A percentile compares a stretch with the other conserved stretches of the same genome.
Conservation (phyloP, 2,329 filamentous ascomycete species). For the Dryadomyces quercus-mongolicae region DNA sequence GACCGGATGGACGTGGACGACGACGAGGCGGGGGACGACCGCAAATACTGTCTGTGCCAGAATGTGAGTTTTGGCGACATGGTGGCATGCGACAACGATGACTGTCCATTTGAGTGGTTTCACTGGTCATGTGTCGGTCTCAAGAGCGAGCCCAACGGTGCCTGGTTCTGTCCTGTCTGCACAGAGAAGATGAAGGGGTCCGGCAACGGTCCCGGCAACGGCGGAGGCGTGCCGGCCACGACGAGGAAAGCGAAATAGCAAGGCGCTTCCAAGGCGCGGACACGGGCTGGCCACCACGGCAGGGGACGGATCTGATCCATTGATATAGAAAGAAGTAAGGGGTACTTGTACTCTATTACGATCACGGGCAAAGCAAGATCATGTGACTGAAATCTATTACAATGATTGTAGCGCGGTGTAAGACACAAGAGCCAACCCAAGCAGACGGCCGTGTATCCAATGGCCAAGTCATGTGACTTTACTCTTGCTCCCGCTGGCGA, state of each 20-base stretch:
- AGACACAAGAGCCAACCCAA: neutral
- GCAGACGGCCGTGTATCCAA: neutral
- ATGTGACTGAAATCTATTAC: slow-evolving; percentile 1
- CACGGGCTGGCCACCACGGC: neutral
- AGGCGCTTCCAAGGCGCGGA: neutral
- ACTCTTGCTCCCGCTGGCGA: neutral
- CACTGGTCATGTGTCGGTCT: slow-evolving; percentile 67
- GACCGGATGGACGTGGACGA: slow-evolving; percentile 45
- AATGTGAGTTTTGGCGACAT: slow-evolving; percentile 78
- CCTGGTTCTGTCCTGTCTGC: slow-evolving; percentile 56
- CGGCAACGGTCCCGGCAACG: slow-evolving; percentile 20
- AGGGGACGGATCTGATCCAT: neutral
- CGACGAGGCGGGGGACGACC: slow-evolving; percentile 63
- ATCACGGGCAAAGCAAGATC: neutral
- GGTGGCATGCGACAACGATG: slow-evolving; percentile 78
- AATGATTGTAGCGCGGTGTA: neutral
- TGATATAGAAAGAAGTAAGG: neutral
- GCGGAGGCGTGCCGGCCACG: neutral
- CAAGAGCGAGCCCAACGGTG: slow-evolving; percentile 55
- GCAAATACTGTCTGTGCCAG: slow-evolving; percentile 75
- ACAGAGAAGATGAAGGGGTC: slow-evolving; percentile 31
- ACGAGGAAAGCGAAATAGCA: slow-evolving; percentile 10
- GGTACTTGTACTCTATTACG: no score
- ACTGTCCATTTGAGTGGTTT: slow-evolving; percentile 77
- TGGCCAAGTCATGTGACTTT: neutral